Percentiles rank a stretch among this genome's conserved stretches.
These are phyloP conservation scores for Mycena galopus DNA, from an alignment of 768 basidiomycete genomes.

Conservation along the genomic window DNA sequence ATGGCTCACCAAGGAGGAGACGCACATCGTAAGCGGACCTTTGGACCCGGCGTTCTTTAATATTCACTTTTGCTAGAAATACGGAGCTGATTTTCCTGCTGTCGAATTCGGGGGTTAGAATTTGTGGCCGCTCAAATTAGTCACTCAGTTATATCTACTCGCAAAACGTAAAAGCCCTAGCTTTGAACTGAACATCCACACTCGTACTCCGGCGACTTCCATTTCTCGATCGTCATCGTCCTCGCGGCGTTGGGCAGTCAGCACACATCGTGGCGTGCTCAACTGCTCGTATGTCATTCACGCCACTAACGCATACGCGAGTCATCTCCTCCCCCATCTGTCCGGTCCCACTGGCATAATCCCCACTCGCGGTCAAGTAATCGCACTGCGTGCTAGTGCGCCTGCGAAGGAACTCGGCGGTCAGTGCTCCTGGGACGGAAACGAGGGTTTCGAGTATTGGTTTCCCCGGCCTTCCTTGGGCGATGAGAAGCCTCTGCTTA, in stretches of 20 bases:
- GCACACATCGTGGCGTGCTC: constrained; percentile 77
- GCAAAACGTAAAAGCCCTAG: constrained; percentile 46
- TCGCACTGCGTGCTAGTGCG: constrained; percentile 56
- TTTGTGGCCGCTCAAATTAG: constrained; percentile 87
- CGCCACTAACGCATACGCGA: constrained; percentile 89
- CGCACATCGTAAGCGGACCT: constrained; percentile 17
- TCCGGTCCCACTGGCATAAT: constrained; percentile 67
- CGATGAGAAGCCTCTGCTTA: constrained; percentile 65
- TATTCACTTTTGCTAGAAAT: constrained; percentile 42
- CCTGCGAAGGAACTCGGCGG: constrained; percentile 52
- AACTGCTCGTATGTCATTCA: constrained; percentile 78
- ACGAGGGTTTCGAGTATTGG: constrained; percentile 80
- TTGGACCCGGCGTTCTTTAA: too few species aligned
- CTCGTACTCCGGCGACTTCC: constrained; percentile 76
- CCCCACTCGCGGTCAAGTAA: constrained; percentile 81
- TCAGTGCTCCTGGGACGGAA: constrained; percentile 61
- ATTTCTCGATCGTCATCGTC: constrained; percentile 45
- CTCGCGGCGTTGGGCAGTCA: constrained; percentile 64
- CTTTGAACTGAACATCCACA: constrained; percentile 71
- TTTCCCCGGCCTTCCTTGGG: constrained; percentile 72
- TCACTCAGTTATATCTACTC: constrained; percentile 70
- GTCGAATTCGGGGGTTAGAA: constrained; percentile 69
- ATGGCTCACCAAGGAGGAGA: constrained; percentile 28
- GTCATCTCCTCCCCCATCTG: constrained; percentile 81
- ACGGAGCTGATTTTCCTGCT: constrained; percentile 66